phyloP scores from a whole-genome alignment of 805 yeast genomes.

The Limtongia smithiae region DNA sequence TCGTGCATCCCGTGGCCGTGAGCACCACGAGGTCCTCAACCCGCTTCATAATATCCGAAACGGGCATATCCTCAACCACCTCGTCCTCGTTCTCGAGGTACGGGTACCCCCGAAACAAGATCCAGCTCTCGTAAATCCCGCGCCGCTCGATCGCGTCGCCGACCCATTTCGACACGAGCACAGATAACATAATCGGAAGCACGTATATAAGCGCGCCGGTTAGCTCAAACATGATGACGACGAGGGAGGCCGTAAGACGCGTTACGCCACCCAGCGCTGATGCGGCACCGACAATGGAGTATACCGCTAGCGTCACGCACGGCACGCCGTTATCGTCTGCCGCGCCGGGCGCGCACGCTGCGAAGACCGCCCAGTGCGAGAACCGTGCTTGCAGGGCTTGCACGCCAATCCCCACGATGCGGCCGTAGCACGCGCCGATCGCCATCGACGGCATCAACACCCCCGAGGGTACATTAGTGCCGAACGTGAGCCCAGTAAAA shows the following conservation, averaged over 20 bases:
- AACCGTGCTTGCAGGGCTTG: conserved; percentile 46
- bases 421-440: conserved; percentile 90
- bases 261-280: conserved; percentile 78
- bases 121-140: conserved; percentile 66
- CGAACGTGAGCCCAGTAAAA: conserved; percentile 65
- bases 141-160: conserved; percentile 55
- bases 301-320: conserved; percentile 80
- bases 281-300: conserved; percentile 86
- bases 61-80: conserved; percentile 42
- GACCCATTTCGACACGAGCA: conserved; percentile 68
- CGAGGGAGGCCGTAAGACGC: conserved; percentile 73
- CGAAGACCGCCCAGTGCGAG: conserved; percentile 38
- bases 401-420: conserved; percentile 74
- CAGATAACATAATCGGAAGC: conserved; percentile 81
- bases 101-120: conserved; percentile 42
- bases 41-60: conserved; percentile 40
- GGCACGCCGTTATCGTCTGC: too few species aligned
- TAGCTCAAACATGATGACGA: conserved; percentile 74
- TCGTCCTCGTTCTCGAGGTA: conserved; percentile 44
- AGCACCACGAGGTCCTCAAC: conserved; percentile 36
- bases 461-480: conserved; percentile 85
- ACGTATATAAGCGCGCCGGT: conserved; percentile 85
- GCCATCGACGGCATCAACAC: conserved; percentile 97
- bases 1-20: conserved; percentile 37
- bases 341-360: conserved; percentile 43